Evolutionary conservation across 352 stramenopile genomes (phyloP).

Genomic region (Pythium grandisporangium): DNA sequence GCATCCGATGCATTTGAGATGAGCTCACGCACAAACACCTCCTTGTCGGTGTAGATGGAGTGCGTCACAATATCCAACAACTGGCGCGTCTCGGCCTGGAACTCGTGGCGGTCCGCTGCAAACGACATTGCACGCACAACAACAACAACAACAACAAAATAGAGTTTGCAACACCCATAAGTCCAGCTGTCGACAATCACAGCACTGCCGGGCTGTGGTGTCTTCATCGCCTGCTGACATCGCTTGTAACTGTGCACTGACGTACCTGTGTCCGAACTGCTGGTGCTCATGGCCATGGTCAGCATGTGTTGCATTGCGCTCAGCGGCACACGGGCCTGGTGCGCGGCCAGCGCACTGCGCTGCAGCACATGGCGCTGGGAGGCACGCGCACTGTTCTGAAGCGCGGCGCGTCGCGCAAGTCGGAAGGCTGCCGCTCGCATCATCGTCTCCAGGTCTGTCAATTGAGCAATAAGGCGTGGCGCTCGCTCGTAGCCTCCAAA

Average conservation of each 20-base stretch:
- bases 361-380: slow-evolving; percentile 3
- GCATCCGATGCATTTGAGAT: slow-evolving; percentile 99
- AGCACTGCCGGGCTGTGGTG: too few species aligned
- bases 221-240: too few species aligned
- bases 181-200: too few species aligned
- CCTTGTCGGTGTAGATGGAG: slow-evolving; percentile 99
- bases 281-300: slow-evolving; percentile 10
- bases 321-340: slow-evolving; percentile 1
- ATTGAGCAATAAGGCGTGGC: too few species aligned
- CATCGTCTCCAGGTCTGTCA: slow-evolving; percentile 24
- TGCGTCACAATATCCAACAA: slow-evolving; percentile 98
- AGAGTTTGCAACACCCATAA: too few species aligned
- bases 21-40: slow-evolving; percentile 98
- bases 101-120: slow-evolving; percentile 76
- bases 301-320: slow-evolving; percentile 9
- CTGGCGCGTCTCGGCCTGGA: slow-evolving; percentile 94
- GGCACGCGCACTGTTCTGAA: slow-evolving; percentile 2
- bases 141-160: too few species aligned
- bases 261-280: slow-evolving; percentile 3
- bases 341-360: neutral
- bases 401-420: slow-evolving; percentile 20
- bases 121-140: neutral
- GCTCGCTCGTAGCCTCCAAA: slow-evolving; percentile 28
- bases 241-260: neutral
- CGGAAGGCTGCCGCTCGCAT: slow-evolving; percentile 39